phyloP scores from a whole-genome alignment of 2,329 filamentous ascomycete genomes.

The Tolypocladium cylindrosporum region DNA sequence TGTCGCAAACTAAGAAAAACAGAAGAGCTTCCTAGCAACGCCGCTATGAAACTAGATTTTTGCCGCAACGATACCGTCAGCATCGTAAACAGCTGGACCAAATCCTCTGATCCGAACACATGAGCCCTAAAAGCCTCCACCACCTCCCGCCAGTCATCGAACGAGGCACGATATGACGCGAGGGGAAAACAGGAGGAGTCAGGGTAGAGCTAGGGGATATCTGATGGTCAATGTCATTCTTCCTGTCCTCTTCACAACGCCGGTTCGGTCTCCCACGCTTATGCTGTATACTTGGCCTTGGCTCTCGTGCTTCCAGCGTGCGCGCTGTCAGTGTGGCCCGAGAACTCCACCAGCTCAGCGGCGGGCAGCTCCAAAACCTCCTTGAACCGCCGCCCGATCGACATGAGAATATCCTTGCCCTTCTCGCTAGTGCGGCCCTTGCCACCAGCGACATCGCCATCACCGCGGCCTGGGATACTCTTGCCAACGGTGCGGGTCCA shows the following conservation, averaged over 20 bases:
- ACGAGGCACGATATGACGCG: not conserved
- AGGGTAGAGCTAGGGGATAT: conserved; percentile 8
- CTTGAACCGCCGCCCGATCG: conserved; percentile 88
- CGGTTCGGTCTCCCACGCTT: conserved; percentile 20
- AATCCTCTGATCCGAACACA: not conserved
- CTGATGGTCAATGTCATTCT: conserved; percentile 13
- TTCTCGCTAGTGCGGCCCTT: conserved; percentile 73
- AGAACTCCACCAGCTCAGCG: conserved; percentile 81
- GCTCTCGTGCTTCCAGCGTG: conserved; percentile 89
- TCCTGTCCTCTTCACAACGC: conserved; percentile 3
- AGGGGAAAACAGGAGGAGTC: not conserved
- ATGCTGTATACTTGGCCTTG: conserved; percentile 87
- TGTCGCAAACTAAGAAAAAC: conserved; percentile 9
- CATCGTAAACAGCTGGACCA: conserved; percentile 4
- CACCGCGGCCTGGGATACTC: conserved; percentile 65
- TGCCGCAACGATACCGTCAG: not conserved
- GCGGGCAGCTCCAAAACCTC: conserved; percentile 72
- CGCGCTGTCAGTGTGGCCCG: conserved; percentile 89
- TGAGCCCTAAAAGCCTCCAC: not conserved
- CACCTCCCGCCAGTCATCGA: not conserved
- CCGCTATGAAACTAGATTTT: conserved; percentile 16
- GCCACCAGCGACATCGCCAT: conserved; percentile 60
- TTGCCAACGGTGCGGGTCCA: conserved; percentile 96
- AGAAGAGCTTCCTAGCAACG: conserved; percentile 20
- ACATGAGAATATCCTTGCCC: conserved; percentile 72